Conservation (phyloP, 2,329 filamentous ascomycete species). For the Penicillium sp. region DNA sequence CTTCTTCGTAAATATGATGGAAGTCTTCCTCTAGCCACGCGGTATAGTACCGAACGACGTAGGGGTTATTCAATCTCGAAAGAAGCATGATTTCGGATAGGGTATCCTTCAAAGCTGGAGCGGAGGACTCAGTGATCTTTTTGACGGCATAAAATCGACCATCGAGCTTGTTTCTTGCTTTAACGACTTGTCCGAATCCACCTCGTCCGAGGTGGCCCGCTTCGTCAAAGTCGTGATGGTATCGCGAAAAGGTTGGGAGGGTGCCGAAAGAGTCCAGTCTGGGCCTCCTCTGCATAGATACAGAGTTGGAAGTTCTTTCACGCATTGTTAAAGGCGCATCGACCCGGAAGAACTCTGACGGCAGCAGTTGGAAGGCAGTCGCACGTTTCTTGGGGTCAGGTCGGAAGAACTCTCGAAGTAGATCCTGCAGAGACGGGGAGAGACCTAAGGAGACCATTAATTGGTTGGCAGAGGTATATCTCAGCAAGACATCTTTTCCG, state of each 20-base stretch:
- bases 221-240: conserved; percentile 86
- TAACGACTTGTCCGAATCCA: conserved; percentile 94
- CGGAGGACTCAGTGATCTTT: conserved; percentile 83
- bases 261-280: conserved; percentile 64
- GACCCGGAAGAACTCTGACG: conserved; percentile 50
- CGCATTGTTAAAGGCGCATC: conserved; percentile 39
- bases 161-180: conserved; percentile 91
- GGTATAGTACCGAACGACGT: conserved; percentile 86
- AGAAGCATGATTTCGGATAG: conserved; percentile 85
- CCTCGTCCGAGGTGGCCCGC: conserved; percentile 86
- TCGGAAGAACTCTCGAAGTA: conserved; percentile 82
- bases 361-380: conserved; percentile 72
- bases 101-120: conserved; percentile 61
- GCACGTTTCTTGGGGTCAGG: conserved; percentile 80
- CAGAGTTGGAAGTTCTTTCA: conserved; percentile 46
- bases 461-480: conserved; percentile 75
- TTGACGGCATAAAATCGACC: conserved; percentile 95
- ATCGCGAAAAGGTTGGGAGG: conserved; percentile 65
- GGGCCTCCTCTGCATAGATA: conserved; percentile 50
- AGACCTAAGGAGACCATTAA: conserved; percentile 71
- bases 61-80: conserved; percentile 89
- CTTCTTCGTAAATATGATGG: conserved; percentile 42
- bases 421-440: conserved; percentile 73
- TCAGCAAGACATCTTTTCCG: conserved; percentile 72
- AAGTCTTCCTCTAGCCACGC: conserved; percentile 82